phyloP scores from a whole-genome alignment of 768 basidiomycete species.

The Crepidotus variabilis region DNA sequence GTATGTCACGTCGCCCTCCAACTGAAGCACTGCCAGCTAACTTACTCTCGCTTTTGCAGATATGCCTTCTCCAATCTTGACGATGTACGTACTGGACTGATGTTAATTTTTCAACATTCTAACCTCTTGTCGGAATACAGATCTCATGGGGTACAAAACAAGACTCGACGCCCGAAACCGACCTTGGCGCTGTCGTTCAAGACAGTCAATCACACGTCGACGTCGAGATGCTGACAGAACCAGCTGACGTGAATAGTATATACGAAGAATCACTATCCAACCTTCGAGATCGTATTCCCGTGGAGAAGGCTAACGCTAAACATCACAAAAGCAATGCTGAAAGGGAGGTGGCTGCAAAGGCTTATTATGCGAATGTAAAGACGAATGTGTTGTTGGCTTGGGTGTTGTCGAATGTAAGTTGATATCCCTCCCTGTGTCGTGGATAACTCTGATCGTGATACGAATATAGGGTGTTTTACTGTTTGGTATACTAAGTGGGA shows the following conservation, averaged over 20 bases:
- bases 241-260: constrained; percentile 76
- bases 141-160: constrained; percentile 98
- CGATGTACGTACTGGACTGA: constrained; percentile 49
- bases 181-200: constrained; percentile 82
- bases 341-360: constrained; percentile 70
- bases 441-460: neutral
- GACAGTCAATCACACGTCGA: constrained; percentile 81
- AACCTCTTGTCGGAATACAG: constrained; percentile 38
- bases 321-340: constrained; percentile 44
- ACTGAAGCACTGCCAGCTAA: neutral
- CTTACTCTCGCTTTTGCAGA: constrained; percentile 30
- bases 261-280: constrained; percentile 84
- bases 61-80: constrained; percentile 86
- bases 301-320: constrained; percentile 25
- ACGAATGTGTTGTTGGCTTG: constrained; percentile 80
- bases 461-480: constrained; percentile 58
- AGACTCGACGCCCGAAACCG: constrained; percentile 65
- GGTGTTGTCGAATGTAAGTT: constrained; percentile 76
- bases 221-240: constrained; percentile 79
- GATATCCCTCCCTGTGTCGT: neutral
- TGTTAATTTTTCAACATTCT: constrained; percentile 6
- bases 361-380: constrained; percentile 85
- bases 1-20: constrained; percentile 26
- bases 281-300: constrained; percentile 37
- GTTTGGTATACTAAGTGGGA: constrained; percentile 62